Evolutionary conservation across 441 rosid species (phyloP), one percentile per base, ranked within the genome.

Genomic region (Populus hybrid): DNA sequence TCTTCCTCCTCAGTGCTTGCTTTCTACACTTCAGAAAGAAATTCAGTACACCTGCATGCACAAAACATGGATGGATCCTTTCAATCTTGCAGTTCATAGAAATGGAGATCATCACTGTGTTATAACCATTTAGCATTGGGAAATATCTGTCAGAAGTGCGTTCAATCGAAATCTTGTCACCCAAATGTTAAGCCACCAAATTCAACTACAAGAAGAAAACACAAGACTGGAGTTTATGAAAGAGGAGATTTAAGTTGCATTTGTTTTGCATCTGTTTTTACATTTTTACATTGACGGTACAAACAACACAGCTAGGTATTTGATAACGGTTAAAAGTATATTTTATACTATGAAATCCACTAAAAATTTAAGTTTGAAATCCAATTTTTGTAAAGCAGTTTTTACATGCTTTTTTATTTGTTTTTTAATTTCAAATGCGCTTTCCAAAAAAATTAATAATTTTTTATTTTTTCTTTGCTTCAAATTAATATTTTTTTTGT

Each of bases 31-130:
- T 38, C 46, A 70, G 19, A 69, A 26, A 76, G 57, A 69, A 35
- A 76, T 71, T 40, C 75, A 63, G 63, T 67, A 64, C 74, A 64
- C 74, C 86, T 79, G 81, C 77, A 80, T 32, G 5, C 21, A 38
- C 21, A 38, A 57, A 73, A 67, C 40, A 70, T 64, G 26, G 69
- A 70, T 64, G 34, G 69, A 35, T 28, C n/a, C 64, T 32, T 14
- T 72, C 50, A 32, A 42, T 32, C 71, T 6, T 9, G 3, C 66
- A 4, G 5, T 63, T 63, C 24, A n/a, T 8, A 59, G 11, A 9
- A 57, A 21, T 1, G 6, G 28, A 23, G 21, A 61, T 61, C 7
- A 61, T 61, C 63, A 7, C 6, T 61, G 14, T 3, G 28, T 4
- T 23, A 61, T 9, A 61, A 61, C 10, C 63, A 57, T 46, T 46